Evolutionary conservation across 2,329 filamentous ascomycete genomes (phyloP), one percentile per base, ranked within the genome.

Genomic region (Penicillium paneum): DNA sequence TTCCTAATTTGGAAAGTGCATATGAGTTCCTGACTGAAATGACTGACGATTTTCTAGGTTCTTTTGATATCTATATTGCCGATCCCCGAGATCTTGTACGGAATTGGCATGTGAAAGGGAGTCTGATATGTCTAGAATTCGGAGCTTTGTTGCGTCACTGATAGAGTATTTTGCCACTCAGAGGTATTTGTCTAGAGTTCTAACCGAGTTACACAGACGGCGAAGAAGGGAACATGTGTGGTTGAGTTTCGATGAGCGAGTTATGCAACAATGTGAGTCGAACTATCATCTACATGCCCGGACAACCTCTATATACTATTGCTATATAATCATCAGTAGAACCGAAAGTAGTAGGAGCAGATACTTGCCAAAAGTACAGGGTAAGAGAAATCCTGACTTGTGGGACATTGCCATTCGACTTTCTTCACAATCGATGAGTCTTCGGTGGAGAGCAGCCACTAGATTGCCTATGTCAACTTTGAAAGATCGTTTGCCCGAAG

Each of bases 1-100:
- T 61, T 28, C 60, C 56, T 34, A 21, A 57, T 63, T 40, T n/a
- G 55, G 55, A 11, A 56, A 32, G 32, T 34, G 19, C 6, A 10
- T n/a, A 26, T 39, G 40, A 5, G 46, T 28, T 19, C 28, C 21
- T 13, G 7, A 17, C 21, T 39, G 24, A 11, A 13, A 28, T 21
- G 8, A 24, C 49, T 15, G 41, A 45, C 41, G 21, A 12, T 17
- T 39, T 13, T 4, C 24, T 42, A 11, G 8, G 17, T 29, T 15
- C 8, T 5, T 44, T 11, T 44, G 29, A 48, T n/a, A 42, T 28
- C 6, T 28, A 28, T n/a, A 28, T 12, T 15, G 26, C 39, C 15
- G 21, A 26, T 43, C 24, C 19, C 1, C 3, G 13, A 28, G 13
- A 50, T 21, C 28, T 13, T 5, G 3, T 15, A 11, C 34, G 15